A percentile compares a stretch with the other conserved stretches of the same genome.
Evolutionary conservation across 2,329 filamentous ascomycete species (phyloP).

Genomic region (Trichophyton benhamiae): DNA sequence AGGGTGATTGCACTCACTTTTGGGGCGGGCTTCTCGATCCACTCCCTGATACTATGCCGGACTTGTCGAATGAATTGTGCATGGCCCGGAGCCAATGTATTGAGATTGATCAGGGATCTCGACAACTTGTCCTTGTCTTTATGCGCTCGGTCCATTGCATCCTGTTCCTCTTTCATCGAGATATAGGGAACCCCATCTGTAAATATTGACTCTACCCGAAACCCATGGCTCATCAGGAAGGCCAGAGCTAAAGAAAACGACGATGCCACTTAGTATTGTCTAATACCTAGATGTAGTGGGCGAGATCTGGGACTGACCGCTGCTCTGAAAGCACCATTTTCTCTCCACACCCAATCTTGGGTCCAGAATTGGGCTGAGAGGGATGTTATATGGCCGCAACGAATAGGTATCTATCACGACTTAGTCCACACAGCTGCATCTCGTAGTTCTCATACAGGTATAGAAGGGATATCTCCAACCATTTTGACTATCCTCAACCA

Average conservation of each 20-base stretch:
- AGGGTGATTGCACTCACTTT: conserved; percentile 6
- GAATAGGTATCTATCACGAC: conserved; percentile 37
- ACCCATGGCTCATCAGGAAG: conserved; percentile 48
- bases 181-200: conserved; percentile 49
- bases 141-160: conserved; percentile 26
- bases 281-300: conserved; percentile 1
- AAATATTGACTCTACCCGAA: conserved; percentile 47
- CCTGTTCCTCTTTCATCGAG: conserved; percentile 45
- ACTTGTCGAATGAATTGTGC: conserved; percentile 40
- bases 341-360: conserved; percentile 46
- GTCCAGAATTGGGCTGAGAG: conserved; percentile 45
- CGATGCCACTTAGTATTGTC: not conserved
- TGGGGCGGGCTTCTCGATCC: conserved; percentile 27
- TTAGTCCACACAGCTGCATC: not conserved
- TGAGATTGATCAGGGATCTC: conserved; percentile 37
- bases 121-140: not conserved
- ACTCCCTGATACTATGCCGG: conserved; percentile 35
- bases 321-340: conserved; percentile 47
- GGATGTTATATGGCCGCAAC: conserved; percentile 53
- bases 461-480: conserved; percentile 25
- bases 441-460: too few species aligned
- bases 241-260: conserved; percentile 37
- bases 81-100: conserved; percentile 40
- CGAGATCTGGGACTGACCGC: conserved; percentile 27
- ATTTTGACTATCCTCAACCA: conserved; percentile 43